Evolutionary conservation across 768 basidiomycete species (phyloP).

Genomic region (Collybia mongolica): DNA sequence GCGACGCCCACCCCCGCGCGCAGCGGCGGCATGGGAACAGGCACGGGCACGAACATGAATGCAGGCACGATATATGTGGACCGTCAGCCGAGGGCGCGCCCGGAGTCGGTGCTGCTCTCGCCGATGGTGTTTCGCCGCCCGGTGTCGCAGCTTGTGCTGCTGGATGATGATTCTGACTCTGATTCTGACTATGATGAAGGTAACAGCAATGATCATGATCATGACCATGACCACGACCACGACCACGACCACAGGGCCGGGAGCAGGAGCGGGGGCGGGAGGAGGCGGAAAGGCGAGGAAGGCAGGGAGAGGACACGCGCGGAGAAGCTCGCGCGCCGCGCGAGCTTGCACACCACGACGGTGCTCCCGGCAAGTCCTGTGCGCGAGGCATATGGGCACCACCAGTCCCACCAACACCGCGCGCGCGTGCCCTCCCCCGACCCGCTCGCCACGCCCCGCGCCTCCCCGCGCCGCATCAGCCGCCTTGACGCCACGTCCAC

Average conservation of each 20-base stretch:
- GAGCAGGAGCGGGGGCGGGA: background rate
- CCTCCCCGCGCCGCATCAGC: too few species aligned
- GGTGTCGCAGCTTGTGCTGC: background rate
- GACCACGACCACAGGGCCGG: background rate
- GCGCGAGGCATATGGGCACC: too few species aligned
- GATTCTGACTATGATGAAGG: too few species aligned
- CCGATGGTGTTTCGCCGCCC: background rate
- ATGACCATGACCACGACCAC: background rate
- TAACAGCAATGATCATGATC: too few species aligned
- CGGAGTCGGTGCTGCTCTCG: background rate
- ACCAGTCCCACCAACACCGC: too few species aligned
- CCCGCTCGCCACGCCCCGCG: too few species aligned
- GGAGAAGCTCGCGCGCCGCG: too few species aligned
- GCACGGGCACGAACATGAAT: background rate
- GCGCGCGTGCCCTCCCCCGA: too few species aligned
- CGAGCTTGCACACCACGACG: too few species aligned
- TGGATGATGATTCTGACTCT: background rate
- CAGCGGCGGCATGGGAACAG: background rate
- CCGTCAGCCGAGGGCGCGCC: background rate
- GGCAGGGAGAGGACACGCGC: too few species aligned
- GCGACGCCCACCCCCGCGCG: background rate
- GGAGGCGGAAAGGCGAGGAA: background rate
- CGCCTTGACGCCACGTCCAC: too few species aligned
- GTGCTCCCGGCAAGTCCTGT: too few species aligned
- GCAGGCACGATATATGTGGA: slow-evolving; percentile 5